phyloP scores from a whole-genome alignment of 768 basidiomycete genomes.

The Clathrus columnatus region DNA sequence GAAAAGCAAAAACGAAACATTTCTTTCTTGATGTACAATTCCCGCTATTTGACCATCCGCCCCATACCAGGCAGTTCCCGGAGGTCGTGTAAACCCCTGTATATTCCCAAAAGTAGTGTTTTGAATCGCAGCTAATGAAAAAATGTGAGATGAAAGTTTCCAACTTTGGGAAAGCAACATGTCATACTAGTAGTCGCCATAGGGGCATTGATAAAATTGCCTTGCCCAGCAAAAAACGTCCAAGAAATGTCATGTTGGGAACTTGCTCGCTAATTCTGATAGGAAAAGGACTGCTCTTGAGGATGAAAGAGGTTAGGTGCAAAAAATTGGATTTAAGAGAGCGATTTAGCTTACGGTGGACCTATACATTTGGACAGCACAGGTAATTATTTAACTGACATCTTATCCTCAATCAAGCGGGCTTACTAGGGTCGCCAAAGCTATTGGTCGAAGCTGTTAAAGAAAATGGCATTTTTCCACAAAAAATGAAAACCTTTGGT shows the following conservation, averaged over 20 bases:
- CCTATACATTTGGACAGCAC: too few relatives aligned
- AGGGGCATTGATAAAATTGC: slow-evolving; percentile 58
- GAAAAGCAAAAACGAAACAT: slow-evolving; percentile 11
- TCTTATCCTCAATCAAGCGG: too few relatives aligned
- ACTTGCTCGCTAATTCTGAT: slow-evolving; percentile 54
- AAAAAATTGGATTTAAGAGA: too few relatives aligned
- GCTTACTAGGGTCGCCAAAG: too few relatives aligned
- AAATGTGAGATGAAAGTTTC: neutral
- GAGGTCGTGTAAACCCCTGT: slow-evolving; percentile 12
- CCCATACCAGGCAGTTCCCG: slow-evolving; percentile 5
- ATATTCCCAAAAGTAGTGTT: slow-evolving; percentile 14
- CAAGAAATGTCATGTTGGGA: slow-evolving; percentile 41
- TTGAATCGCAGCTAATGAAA: slow-evolving; percentile 5
- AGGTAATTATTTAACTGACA: too few relatives aligned
- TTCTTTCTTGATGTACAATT: slow-evolving; percentile 11
- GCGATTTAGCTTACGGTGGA: too few relatives aligned
- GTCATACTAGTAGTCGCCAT: slow-evolving; percentile 52
- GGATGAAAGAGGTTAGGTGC: too few relatives aligned
- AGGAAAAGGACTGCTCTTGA: too few relatives aligned
- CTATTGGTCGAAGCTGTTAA: too few relatives aligned
- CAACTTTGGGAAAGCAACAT: neutral
- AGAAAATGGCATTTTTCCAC: too few relatives aligned
- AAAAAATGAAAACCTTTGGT: too few relatives aligned
- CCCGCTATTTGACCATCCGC: slow-evolving; percentile 10
- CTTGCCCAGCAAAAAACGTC: slow-evolving; percentile 58